Evolutionary conservation across 176 grass and related monocot genomes (phyloP), one percentile per base, ranked within the genome.

Genomic region (Ensete glaucum): DNA sequence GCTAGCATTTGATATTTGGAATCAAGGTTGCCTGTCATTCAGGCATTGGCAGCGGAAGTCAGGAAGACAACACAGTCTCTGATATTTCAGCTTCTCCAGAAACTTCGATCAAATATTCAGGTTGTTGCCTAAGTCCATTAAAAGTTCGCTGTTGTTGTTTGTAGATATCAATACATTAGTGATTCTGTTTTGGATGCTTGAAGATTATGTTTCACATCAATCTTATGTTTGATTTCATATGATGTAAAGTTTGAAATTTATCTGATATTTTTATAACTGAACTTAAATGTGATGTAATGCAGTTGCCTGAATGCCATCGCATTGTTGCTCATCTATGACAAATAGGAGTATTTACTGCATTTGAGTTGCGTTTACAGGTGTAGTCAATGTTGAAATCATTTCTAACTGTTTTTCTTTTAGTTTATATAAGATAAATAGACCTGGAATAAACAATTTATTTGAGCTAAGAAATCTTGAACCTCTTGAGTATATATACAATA

Each of bases 71-170:
- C 85, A 79, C 96, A 99, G 21, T 95, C 91, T 89, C 58, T 99
- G 76, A 84, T 95, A 79, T 94, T 88, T 53, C 96, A 99, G 81
- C 91, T 99, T 86, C 86, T 95, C 55, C 91, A 99, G 83, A 99
- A 99, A 85, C 91, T 99, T 76, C 84, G 86, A 81, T 99, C 96
- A 81, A 91, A 91, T 82, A 91, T 99, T 83, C 96, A 99, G 96
- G 96, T 89, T 62, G 71, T 48, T 21, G 2, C 8, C 19, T 62
- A 23, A 34, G 3, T 43, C 9, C 50, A 1, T 23, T 17, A 17
- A 0, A 21, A 17, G 3, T 29, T 48, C 29, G 50, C 29, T 19
- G 17, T 14, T 50, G 1, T 1, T 70, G 16, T n/a, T 29, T 70
- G 7, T 58, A 15, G 54, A 57, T 14, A 13, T 57, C 26, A 27